Conservation (phyloP, 2,329 filamentous ascomycete genomes). For the Colletotrichum truncatum region DNA sequence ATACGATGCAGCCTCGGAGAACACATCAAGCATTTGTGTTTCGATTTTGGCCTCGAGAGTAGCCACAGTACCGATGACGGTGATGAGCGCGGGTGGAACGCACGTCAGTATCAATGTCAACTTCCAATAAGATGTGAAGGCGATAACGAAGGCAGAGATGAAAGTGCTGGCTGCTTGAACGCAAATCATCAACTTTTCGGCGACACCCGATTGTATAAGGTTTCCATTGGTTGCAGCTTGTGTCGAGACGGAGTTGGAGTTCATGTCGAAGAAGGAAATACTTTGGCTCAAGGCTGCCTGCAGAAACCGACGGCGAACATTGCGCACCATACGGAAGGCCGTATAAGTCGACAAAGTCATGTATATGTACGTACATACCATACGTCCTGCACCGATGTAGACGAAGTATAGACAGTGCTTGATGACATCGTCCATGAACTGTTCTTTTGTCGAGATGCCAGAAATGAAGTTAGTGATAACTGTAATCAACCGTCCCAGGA, state of each 20-base stretch:
- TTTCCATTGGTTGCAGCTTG: conserved; percentile 54
- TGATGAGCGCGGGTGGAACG: conserved; percentile 7
- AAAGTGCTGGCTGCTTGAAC: conserved; percentile 48
- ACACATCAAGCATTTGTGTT: conserved; percentile 35
- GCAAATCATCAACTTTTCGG: conserved; percentile 48
- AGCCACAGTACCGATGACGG: conserved; percentile 32
- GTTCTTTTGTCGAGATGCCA: conserved; percentile 32
- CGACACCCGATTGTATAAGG: conserved; percentile 48
- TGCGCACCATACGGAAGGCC: not conserved
- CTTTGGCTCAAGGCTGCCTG: not conserved
- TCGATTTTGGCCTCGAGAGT: conserved; percentile 36
- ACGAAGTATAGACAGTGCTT: not conserved
- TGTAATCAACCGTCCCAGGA: conserved; percentile 46
- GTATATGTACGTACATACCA: not conserved
- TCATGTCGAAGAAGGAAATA: not conserved
- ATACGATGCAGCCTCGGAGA: conserved; percentile 35
- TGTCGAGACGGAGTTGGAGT: conserved; percentile 48
- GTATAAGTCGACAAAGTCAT: not conserved
- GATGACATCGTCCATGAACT: conserved; percentile 31
- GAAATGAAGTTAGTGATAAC: conserved; percentile 41
- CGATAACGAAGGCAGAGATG: conserved; percentile 46
- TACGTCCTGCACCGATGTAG: not conserved
- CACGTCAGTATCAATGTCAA: conserved; percentile 46
- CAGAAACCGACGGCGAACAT: not conserved
- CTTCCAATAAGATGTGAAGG: conserved; percentile 51